These are phyloP conservation scores for Annulohypoxylon maeteangense DNA, from an alignment of 495 filamentous ascomycete species.

Conservation along the genomic window DNA sequence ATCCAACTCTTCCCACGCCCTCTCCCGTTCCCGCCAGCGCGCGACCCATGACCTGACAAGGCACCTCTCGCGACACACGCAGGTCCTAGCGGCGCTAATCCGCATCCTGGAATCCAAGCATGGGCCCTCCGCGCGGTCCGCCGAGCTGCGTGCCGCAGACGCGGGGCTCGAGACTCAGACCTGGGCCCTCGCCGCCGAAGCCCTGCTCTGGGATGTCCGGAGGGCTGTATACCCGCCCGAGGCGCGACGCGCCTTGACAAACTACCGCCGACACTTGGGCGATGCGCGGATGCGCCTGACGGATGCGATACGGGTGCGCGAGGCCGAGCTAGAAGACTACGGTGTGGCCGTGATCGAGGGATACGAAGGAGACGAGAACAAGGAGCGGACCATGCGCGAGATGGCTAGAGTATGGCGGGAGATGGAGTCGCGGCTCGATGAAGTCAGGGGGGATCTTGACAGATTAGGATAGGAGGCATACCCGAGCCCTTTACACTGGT, in stretches of 20 bases:
- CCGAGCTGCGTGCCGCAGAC: constrained; percentile 68
- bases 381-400: constrained; percentile 63
- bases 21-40: constrained; percentile 51
- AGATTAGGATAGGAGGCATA: constrained; percentile 54
- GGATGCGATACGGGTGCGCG: constrained; percentile 56
- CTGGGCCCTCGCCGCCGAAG: constrained; percentile 52
- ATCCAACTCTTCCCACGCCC: constrained; percentile 31
- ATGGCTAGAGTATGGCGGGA: constrained; percentile 69
- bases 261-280: constrained; percentile 65
- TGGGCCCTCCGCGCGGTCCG: constrained; percentile 69
- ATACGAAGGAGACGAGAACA: constrained; percentile 39
- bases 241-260: constrained; percentile 63
- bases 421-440: constrained; percentile 63
- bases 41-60: constrained; percentile 41
- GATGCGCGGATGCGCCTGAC: constrained; percentile 61
- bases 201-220: constrained; percentile 43
- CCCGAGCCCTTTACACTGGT: not conserved
- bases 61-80: constrained; percentile 47
- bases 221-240: constrained; percentile 67
- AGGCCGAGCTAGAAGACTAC: constrained; percentile 65
- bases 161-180: constrained; percentile 64
- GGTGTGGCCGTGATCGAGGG: constrained; percentile 55
- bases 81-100: constrained; percentile 48
- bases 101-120: constrained; percentile 65
- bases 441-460: constrained; percentile 67